Conservation (phyloP, 139 green algal species). For the Chlamydomonas incerta region DNA sequence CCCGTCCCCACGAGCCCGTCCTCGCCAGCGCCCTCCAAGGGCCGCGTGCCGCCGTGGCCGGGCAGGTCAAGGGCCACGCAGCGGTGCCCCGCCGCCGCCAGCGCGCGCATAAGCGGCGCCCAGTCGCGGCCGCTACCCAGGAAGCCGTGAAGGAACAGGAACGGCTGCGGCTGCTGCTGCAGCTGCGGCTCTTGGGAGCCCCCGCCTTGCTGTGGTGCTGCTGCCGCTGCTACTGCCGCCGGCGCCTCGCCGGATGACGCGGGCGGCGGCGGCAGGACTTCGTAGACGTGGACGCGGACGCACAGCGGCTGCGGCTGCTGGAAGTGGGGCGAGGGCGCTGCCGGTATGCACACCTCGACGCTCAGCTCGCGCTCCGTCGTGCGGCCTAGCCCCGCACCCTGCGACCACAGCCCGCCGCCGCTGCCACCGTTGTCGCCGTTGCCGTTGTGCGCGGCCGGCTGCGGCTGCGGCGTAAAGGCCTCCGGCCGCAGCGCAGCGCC, state of each 20-base stretch:
- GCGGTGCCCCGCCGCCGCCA: constrained; percentile 56
- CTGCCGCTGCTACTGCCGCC: background rate
- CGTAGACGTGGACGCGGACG: background rate
- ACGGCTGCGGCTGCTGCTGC: background rate
- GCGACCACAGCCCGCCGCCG: too few relatives aligned
- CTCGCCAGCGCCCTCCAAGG: background rate
- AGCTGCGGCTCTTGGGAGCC: constrained; percentile 3
- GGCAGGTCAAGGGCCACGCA: constrained; percentile 83
- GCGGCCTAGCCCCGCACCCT: too few relatives aligned
- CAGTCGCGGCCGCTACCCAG: constrained; percentile 81
- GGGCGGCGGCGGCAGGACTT: background rate
- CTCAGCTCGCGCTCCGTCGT: too few relatives aligned
- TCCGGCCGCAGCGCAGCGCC: background rate
- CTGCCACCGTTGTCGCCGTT: too few relatives aligned
- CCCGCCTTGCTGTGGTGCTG: background rate
- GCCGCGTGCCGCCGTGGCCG: constrained; percentile 73
- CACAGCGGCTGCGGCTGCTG: background rate
- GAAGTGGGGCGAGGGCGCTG: background rate
- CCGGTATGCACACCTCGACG: background rate
- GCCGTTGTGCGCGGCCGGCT: too few relatives aligned
- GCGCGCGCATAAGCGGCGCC: constrained; percentile 68
- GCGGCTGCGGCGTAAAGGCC: too few relatives aligned
- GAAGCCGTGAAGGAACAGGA: constrained; percentile 92
- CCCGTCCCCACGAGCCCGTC: background rate
- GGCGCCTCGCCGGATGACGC: too few relatives aligned